Conservation (phyloP, 1,284 basidiomycete genomes). For the Chalciporus sp. region DNA sequence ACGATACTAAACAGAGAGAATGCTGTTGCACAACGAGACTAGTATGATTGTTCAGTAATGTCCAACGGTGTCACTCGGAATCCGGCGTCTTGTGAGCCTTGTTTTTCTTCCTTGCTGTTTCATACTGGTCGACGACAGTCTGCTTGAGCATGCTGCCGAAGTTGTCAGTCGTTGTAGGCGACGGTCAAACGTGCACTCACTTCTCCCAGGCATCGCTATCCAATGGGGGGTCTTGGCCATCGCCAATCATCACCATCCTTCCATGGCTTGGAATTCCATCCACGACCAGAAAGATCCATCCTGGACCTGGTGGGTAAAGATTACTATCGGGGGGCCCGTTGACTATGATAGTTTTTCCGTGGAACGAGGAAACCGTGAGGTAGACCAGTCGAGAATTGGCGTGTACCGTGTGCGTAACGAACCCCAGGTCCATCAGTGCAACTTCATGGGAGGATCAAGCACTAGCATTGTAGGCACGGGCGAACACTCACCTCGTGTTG, state of each 20-base stretch:
- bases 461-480: background rate
- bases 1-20: background rate
- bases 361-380: conserved; percentile 43
- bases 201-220: conserved; percentile 56
- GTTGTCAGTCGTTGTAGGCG: conserved; percentile 6
- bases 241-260: conserved; percentile 69
- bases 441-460: conserved; percentile 43
- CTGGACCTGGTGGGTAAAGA: conserved; percentile 82
- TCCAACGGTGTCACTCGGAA: background rate
- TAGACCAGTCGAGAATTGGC: conserved; percentile 79
- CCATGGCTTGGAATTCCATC: conserved; percentile 72
- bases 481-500: conserved; percentile 38
- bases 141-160: conserved; percentile 41
- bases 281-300: conserved; percentile 72
- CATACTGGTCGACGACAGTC: conserved; percentile 56
- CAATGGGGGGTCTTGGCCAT: conserved; percentile 59
- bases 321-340: conserved; percentile 61
- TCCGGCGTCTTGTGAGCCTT: conserved; percentile 18
- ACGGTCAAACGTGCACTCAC: conserved; percentile 45
- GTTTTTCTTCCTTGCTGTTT: conserved; percentile 39
- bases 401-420: conserved; percentile 77
- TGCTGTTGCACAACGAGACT: background rate
- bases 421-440: conserved; percentile 79
- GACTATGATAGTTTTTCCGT: conserved; percentile 43
- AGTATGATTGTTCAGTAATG: background rate